Evolutionary conservation across 2,329 filamentous ascomycete genomes (phyloP).

Genomic region (Pleoardoris graminearum): DNA sequence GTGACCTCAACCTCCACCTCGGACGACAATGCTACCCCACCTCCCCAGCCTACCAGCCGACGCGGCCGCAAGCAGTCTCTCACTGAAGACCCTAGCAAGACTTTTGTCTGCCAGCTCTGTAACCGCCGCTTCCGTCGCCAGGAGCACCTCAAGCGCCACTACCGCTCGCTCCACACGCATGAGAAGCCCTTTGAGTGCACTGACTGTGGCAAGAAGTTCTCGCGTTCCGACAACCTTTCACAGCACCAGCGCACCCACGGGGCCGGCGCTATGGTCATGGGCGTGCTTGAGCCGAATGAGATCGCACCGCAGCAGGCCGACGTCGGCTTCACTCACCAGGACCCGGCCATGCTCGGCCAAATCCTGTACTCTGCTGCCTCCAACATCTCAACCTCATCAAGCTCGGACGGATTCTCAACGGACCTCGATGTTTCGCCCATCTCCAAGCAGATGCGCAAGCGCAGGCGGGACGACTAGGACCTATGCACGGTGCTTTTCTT

Average conservation of each 20-base stretch:
- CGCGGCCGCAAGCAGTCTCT: constrained; percentile 97
- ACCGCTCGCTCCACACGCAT: constrained; percentile 95
- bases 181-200: constrained; percentile 98
- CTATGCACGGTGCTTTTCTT: constrained; percentile 19
- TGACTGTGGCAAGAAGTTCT: constrained; percentile 99
- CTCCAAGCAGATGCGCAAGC: constrained; percentile 68
- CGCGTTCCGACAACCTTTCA: constrained; percentile 92
- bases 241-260: constrained; percentile 96
- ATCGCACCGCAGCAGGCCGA: constrained; percentile 36
- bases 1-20: constrained; percentile 53
- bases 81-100: constrained; percentile 97
- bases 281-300: constrained; percentile 75
- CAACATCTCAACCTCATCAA: constrained; percentile 40
- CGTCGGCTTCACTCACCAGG: constrained; percentile 39
- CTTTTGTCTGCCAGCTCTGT: constrained; percentile 95
- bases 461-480: constrained; percentile 66
- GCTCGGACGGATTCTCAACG: constrained; percentile 38
- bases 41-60: constrained; percentile 67
- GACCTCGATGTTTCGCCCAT: constrained; percentile 44
- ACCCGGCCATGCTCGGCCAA: constrained; percentile 44
- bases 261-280: constrained; percentile 87
- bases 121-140: constrained; percentile 96
- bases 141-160: constrained; percentile 98
- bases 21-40: constrained; percentile 41
- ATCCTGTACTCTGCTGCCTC: constrained; percentile 46